Conservation (phyloP, 345 rosid genomes). For the Barbarea vulgaris region DNA sequence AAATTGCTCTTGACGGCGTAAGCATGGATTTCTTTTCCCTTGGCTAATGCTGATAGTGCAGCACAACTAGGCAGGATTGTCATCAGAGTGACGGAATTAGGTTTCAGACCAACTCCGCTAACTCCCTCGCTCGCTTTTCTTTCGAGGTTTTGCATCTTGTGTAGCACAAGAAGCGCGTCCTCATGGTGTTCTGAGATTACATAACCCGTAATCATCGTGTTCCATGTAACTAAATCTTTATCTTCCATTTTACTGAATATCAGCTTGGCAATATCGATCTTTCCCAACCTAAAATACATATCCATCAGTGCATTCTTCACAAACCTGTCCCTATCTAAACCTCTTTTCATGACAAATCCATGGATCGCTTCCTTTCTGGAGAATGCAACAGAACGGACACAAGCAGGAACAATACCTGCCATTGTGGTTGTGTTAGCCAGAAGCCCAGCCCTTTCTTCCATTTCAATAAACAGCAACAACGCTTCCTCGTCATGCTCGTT, state of each 20-base stretch:
- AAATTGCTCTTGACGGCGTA: constrained; percentile 72
- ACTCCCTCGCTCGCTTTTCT: constrained; percentile 32
- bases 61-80: constrained; percentile 85
- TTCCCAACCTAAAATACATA: constrained; percentile 80
- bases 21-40: constrained; percentile 90
- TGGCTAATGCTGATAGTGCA: constrained; percentile 68
- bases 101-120: constrained; percentile 45
- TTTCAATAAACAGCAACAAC: constrained; percentile 62
- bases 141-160: constrained; percentile 60
- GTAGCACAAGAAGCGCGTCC: constrained; percentile 64
- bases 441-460: constrained; percentile 64
- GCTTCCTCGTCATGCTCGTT: constrained; percentile 71
- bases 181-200: constrained; percentile 55
- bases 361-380: constrained; percentile 68
- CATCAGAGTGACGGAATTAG: constrained; percentile 85
- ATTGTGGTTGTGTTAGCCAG: constrained; percentile 80
- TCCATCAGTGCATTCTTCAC: constrained; percentile 91
- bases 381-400: constrained; percentile 60
- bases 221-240: constrained; percentile 83
- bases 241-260: constrained; percentile 67
- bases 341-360: constrained; percentile 70
- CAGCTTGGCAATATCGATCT: constrained; percentile 51
- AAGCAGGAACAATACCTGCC: constrained; percentile 78
- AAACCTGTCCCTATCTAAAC: constrained; percentile 59
- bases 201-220: constrained; percentile 81